A percentile compares a stretch with the other conserved stretches of the same genome.
Conservation (phyloP, 306 rosid species). For the Carpinus fangiana region DNA sequence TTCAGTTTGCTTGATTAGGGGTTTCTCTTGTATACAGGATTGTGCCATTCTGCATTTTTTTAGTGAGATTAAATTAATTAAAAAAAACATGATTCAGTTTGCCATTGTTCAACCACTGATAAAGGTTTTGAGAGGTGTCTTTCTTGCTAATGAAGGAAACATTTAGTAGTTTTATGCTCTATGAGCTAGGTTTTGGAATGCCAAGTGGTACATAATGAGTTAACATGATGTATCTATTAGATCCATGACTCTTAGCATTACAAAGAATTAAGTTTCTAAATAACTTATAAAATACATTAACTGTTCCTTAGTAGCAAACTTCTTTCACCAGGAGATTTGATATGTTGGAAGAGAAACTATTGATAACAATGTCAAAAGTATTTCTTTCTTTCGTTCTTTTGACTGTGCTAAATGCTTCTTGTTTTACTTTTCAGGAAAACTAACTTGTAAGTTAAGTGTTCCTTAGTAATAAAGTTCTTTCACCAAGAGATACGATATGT, state of each 20-base stretch:
- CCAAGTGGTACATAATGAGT: not conserved
- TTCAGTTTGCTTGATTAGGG: not conserved
- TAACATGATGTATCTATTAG: not conserved
- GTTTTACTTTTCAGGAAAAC: constrained; percentile 59
- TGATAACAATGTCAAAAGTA: not conserved
- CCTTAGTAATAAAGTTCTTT: not conserved
- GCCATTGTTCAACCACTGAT: not conserved
- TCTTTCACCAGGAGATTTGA: not conserved
- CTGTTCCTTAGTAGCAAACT: not conserved
- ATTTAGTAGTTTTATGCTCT: not conserved
- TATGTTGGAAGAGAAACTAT: not conserved
- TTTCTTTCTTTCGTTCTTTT: constrained; percentile 2
- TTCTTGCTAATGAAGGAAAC: not conserved
- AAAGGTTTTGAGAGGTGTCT: not conserved
- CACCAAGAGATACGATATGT: not conserved
- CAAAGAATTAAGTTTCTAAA: not conserved
- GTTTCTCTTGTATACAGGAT: too few relatives aligned
- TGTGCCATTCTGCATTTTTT: too few relatives aligned
- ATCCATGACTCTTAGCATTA: not conserved
- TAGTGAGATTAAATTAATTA: too few relatives aligned
- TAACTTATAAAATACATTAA: not conserved
- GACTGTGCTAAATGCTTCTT: constrained; percentile 25
- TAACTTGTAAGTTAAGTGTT: not conserved
- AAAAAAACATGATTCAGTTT: not conserved
- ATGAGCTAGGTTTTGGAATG: not conserved